phyloP scores from a whole-genome alignment of 257 asterid species.

The Jaltomata sinuosa region DNA sequence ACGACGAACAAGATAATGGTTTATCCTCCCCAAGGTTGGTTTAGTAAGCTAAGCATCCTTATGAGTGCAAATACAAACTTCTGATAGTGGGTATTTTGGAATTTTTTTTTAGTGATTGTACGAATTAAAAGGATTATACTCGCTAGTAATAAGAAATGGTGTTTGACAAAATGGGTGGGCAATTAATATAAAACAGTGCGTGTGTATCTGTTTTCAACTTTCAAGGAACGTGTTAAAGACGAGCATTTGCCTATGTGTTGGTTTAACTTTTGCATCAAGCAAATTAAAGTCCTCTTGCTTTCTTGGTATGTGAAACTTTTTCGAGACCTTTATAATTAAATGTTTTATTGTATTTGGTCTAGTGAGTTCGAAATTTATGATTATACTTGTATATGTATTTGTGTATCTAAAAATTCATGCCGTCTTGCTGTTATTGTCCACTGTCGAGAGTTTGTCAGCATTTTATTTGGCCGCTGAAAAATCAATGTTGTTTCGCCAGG shows the following conservation, averaged over 20 bases:
- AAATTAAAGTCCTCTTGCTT: background rate
- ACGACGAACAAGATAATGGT: background rate
- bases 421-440: too few species aligned
- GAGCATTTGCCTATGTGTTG: background rate
- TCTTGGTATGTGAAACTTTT: background rate
- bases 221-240: background rate
- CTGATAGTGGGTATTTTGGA: background rate
- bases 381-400: too few species aligned
- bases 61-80: background rate
- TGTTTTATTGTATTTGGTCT: background rate
- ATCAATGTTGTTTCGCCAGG: too few species aligned
- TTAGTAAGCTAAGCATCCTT: background rate
- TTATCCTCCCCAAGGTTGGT: background rate
- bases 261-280: background rate
- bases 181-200: background rate
- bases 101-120: background rate
- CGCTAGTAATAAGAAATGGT: background rate
- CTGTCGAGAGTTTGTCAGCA: too few species aligned
- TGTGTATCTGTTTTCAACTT: background rate
- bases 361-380: background rate
- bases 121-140: background rate
- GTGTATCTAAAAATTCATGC: too few species aligned
- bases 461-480: too few species aligned
- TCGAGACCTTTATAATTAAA: background rate
- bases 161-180: background rate